phyloP scores from a whole-genome alignment of 768 basidiomycete species.

The Mycena filopes region DNA sequence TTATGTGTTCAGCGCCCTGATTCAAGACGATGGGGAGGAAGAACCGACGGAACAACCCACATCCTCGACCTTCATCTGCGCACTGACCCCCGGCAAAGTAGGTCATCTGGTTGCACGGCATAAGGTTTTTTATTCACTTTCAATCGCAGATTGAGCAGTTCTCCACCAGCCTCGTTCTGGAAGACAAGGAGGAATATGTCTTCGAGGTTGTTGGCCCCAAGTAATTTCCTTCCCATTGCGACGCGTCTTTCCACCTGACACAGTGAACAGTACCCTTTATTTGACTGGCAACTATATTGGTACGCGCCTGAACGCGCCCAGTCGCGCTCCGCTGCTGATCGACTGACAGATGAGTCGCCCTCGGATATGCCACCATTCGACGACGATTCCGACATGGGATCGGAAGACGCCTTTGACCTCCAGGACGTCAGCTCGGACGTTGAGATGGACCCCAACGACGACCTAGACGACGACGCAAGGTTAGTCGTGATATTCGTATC shows the following conservation, averaged over 20 bases:
- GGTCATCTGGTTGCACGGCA: constrained; percentile 30
- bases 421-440: constrained; percentile 86
- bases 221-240: constrained; percentile 47
- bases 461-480: constrained; percentile 68
- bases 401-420: constrained; percentile 70
- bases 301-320: constrained; percentile 43
- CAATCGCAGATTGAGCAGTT: constrained; percentile 81
- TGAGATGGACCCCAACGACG: constrained; percentile 75
- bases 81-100: constrained; percentile 87
- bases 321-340: constrained; percentile 14
- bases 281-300: constrained; percentile 89
- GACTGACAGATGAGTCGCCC: constrained; percentile 59
- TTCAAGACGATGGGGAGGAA: constrained; percentile 46
- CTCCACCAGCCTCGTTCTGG: constrained; percentile 74
- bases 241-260: constrained; percentile 30
- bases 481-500: constrained; percentile 38
- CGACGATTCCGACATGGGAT: constrained; percentile 55
- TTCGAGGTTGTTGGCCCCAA: constrained; percentile 87
- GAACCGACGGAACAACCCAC: constrained; percentile 36
- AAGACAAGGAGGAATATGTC: constrained; percentile 69
- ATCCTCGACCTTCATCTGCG: constrained; percentile 73
- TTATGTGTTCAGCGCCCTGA: constrained; percentile 14
- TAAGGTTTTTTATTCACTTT: constrained; percentile 1
- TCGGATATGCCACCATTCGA: constrained; percentile 58
- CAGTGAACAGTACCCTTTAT: constrained; percentile 67